phyloP scores from a whole-genome alignment of 2,329 filamentous ascomycete genomes.

The Verruconis gallopava region DNA sequence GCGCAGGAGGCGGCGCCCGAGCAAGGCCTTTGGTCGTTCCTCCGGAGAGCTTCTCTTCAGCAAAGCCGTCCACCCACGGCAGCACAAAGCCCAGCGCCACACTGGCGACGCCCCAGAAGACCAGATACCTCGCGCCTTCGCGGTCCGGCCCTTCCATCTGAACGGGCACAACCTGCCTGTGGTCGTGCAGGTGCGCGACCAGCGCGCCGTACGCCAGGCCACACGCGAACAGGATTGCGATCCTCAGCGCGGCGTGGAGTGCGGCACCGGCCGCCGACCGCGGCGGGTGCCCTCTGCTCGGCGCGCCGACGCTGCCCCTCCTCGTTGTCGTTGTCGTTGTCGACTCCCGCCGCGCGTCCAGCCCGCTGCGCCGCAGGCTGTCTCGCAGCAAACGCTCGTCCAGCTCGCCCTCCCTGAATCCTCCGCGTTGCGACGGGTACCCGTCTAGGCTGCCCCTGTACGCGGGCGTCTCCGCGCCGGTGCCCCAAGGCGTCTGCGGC shows the following conservation, averaged over 20 bases:
- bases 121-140: constrained; percentile 53
- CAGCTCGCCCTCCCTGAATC: constrained; percentile 17
- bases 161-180: constrained; percentile 49
- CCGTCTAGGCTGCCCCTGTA: constrained; percentile 8
- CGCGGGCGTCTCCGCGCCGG: constrained; percentile 57
- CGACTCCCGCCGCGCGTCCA: neutral
- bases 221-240: constrained; percentile 54
- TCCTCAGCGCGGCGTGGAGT: neutral
- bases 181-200: constrained; percentile 65
- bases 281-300: constrained; percentile 1
- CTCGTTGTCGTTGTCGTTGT: neutral
- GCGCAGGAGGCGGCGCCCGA: neutral
- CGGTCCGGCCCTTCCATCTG: constrained; percentile 43
- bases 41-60: constrained; percentile 27
- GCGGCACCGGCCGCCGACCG: neutral
- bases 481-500: constrained; percentile 61
- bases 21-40: neutral
- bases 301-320: neutral
- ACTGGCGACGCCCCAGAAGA: constrained; percentile 71
- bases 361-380: neutral
- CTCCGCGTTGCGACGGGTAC: constrained; percentile 12
- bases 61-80: constrained; percentile 71
- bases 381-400: constrained; percentile 4
- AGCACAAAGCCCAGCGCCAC: constrained; percentile 65
- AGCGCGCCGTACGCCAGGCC: constrained; percentile 74